phyloP scores from a whole-genome alignment of 106 monocot genomes.

The Alisma plantagoaquatica region DNA sequence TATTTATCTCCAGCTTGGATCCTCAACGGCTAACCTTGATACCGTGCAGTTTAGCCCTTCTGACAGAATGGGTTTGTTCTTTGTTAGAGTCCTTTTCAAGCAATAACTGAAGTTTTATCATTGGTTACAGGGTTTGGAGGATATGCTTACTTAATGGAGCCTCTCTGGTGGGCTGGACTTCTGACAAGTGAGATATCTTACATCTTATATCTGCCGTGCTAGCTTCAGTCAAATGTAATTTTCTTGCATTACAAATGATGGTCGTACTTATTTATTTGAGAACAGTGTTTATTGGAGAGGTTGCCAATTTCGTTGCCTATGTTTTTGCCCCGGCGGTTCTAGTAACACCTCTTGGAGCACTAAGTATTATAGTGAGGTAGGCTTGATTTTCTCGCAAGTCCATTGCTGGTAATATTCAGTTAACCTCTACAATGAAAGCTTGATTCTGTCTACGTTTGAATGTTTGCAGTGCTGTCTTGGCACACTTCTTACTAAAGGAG shows the following conservation, averaged over 20 bases:
- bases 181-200: slow-evolving; percentile 32
- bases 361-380: slow-evolving; percentile 82
- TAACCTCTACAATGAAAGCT: background rate
- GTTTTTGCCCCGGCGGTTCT: slow-evolving; percentile 76
- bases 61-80: no score
- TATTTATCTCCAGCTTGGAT: no score
- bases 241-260: background rate
- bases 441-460: background rate
- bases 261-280: background rate
- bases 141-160: slow-evolving; percentile 57
- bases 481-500: slow-evolving; percentile 73
- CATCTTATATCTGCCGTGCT: background rate
- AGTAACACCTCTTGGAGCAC: slow-evolving; percentile 79
- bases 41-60: no score
- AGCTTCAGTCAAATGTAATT: background rate
- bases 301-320: slow-evolving; percentile 72
- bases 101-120: background rate
- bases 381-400: no score
- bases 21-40: no score
- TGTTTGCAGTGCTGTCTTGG: slow-evolving; percentile 51
- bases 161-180: slow-evolving; percentile 84
- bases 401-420: no score
- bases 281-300: slow-evolving; percentile 68
- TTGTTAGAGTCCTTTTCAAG: no score
- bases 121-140: slow-evolving; percentile 48